Base-by-base conservation (phyloP, 331 rosid species). In the Quercus lobata region DNA sequence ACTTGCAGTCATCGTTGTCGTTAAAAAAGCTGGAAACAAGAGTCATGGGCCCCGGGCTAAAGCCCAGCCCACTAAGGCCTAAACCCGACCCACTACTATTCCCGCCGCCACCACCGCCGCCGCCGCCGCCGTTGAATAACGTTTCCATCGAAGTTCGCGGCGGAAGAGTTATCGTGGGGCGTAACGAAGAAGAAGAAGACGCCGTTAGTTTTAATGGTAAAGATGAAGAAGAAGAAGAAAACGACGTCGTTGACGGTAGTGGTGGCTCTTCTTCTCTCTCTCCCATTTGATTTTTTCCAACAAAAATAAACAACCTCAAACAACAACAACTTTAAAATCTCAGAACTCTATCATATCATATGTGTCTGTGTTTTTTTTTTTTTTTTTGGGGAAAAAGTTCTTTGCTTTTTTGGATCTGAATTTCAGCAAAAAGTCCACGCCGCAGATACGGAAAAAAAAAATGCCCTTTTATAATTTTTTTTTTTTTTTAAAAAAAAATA, bases 11-110 rank as follows among this genome's bases (percentile, higher is more conserved):
- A 2, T 91, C 97, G 55, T 79, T 82, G 5, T 90, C 97, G 12
- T 86, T 34, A 57, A 93, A 83, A 63, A 93, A 83, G 84, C 73
- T 89, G 6, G 97, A 88, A 75, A 90, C 88, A 10, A 91, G 81
- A 53, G 97, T 91, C 98, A 91, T 91, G 57, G 97, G 98, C 16
- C 98, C 98, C 1, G 97, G 98, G 79, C 97, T 93, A 73, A 90
- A 88, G 29, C 90, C 92, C 27, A 80, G 44, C 4, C 72, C 71
- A 19, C 76, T 75, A 35, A 77, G 34, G 1, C 54, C 54, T 5
- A 49, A 49, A 3, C 54, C 54, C 54, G 54, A 14, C 17, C 54
- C 54, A 12, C 54, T 49, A 49, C 17, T 49, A 41, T 8, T 41
- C 46, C 46, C 46, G 11, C 46, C 46, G 0, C 46, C 46, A 0